These are phyloP conservation scores for Syncephalis plumigaleata DNA, from an alignment of 371 early-diverging fungal species.

Conservation along the genomic window DNA sequence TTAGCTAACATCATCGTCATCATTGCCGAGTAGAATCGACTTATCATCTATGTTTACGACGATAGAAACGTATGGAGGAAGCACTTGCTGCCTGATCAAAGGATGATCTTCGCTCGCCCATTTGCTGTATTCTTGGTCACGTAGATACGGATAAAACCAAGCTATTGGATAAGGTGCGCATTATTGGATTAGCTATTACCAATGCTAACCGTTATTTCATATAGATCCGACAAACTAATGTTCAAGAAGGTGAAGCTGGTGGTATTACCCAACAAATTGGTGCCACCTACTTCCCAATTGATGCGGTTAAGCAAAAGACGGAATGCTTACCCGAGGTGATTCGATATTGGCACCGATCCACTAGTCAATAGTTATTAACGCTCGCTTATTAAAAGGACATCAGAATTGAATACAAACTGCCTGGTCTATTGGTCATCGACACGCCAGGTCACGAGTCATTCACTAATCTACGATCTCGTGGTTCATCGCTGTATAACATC, in stretches of 20 bases:
- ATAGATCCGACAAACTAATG: conserved; percentile 97
- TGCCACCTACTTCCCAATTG: conserved; percentile 99
- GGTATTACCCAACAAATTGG: conserved; percentile 99
- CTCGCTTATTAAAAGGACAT: not conserved
- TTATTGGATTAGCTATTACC: too few species aligned
- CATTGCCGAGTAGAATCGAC: not conserved
- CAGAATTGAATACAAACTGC: conserved; percentile 54
- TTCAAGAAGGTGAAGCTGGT: conserved; percentile 99
- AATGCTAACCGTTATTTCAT: too few species aligned
- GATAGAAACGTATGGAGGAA: conserved; percentile 38
- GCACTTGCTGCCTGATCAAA: conserved; percentile 73
- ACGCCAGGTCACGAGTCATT: conserved; percentile 99
- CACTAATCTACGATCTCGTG: conserved; percentile 96
- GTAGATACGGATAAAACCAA: conserved; percentile 99
- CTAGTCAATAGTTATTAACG: too few species aligned
- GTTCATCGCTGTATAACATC: conserved; percentile 99
- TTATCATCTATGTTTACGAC: conserved; percentile 6
- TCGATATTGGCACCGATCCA: too few species aligned
- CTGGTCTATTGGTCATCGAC: conserved; percentile 98
- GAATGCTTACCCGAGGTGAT: conserved; percentile 28
- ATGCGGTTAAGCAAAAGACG: conserved; percentile 86
- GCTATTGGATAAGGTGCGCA: conserved; percentile 73
- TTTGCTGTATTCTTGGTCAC: conserved; percentile 99
- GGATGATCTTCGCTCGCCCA: conserved; percentile 93
- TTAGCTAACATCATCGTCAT: too few species aligned